Evolutionary conservation across 1,284 basidiomycete genomes (phyloP), one percentile per base, ranked within the genome.

Genomic region (Tylopilus orsonianus): DNA sequence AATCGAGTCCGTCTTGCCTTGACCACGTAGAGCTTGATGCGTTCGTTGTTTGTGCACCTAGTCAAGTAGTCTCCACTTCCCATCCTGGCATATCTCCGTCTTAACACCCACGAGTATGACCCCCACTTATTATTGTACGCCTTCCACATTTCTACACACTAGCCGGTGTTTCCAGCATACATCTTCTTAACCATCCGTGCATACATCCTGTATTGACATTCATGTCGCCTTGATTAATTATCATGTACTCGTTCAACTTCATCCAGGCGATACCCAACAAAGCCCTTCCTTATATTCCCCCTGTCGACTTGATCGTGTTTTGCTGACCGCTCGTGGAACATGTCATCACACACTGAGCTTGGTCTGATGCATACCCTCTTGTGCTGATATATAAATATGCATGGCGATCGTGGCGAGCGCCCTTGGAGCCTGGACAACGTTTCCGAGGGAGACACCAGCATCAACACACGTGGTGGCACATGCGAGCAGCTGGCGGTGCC

Each of bases 121-220:
- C 44, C 55, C 37, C 30, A 40, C 44, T 38, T n/a, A n/a, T 54
- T 49, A 63, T 43, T 52, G 33, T 48, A 57, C 61, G 52, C 34
- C 37, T 48, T 45, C 9, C 30, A 47, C 37, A 48, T 32, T 33
- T 20, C 44, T 26, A 52, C 26, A 33, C 48, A 35, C 32, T 46
- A 43, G 32, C 18, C 24, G 50, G 44, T 38, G 49, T 54, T 38
- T 20, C 13, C 19, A 24, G 41, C 48, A 55, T 38, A 19, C 19
- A n/a, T n/a, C 32, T 27, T 18, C 20, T 41, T 27, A 37, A 30
- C 39, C 36, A 41, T 34, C 19, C 18, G 20, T 38, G 14, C 26
- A 10, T 41, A 35, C 27, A 16, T n/a, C 18, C 34, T 60, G 57
- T 62, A 58, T 51, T 8, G 44, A 19, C 47, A 44, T 8, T 19